Conservation (phyloP, 2,329 filamentous ascomycete species). For the Xylaria sp. region DNA sequence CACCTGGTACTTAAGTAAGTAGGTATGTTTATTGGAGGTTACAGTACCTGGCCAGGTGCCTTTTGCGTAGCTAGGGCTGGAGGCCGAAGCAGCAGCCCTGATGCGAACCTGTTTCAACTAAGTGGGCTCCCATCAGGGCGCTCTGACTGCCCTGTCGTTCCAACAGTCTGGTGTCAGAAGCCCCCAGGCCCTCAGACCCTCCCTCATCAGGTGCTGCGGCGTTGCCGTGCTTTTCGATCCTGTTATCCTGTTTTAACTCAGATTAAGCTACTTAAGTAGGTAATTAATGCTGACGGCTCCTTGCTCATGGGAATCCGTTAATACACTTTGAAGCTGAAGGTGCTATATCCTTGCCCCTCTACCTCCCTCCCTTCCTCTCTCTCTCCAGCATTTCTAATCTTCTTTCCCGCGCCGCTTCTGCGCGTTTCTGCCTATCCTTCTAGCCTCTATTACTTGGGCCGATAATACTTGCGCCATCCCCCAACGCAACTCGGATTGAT, state of each 20-base stretch:
- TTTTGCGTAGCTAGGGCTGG: too few relatives aligned
- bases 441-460: background rate
- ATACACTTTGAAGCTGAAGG: slow-evolving; percentile 11
- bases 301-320: background rate
- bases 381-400: slow-evolving; percentile 10
- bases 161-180: background rate
- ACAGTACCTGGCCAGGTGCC: too few relatives aligned
- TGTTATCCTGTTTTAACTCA: slow-evolving; percentile 15
- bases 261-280: too few relatives aligned
- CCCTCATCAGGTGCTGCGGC: background rate
- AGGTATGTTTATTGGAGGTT: too few relatives aligned
- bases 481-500: slow-evolving; percentile 1
- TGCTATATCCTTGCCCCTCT: slow-evolving; percentile 2
- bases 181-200: background rate
- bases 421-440: background rate
- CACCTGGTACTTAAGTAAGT: too few relatives aligned
- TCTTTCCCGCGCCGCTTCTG: background rate
- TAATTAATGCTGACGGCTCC: slow-evolving; percentile 12
- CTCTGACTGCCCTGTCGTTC: background rate
- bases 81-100: slow-evolving; percentile 20
- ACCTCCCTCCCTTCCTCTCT: too few relatives aligned
- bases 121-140: slow-evolving; percentile 32
- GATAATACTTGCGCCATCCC: slow-evolving; percentile 14
- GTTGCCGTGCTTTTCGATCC: slow-evolving; percentile 22
- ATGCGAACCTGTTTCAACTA: slow-evolving; percentile 36